phyloP scores from a whole-genome alignment of 179 eudicot species.

The Beta macrorhiza region DNA sequence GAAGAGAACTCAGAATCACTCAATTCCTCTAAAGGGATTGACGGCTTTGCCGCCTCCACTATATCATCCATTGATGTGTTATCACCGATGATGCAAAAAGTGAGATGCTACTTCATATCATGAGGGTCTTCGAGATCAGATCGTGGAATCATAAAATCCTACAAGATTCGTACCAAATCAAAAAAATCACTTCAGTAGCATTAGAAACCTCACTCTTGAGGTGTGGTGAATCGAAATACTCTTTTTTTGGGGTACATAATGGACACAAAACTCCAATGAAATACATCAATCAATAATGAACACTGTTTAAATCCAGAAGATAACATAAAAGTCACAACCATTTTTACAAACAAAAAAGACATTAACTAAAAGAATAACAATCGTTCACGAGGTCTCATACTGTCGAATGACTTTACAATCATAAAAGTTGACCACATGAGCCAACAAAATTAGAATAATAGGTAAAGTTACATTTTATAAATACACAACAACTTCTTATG shows the following conservation, averaged over 20 bases:
- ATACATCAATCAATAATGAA: no score
- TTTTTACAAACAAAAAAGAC: no score
- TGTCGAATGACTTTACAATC: no score
- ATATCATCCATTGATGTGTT: neutral
- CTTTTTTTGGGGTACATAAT: neutral
- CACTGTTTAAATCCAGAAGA: no score
- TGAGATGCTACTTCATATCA: neutral
- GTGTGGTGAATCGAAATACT: no score
- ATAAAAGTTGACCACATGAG: no score
- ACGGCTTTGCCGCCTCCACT: slow-evolving; percentile 1
- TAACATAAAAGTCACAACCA: no score
- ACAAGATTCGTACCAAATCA: neutral
- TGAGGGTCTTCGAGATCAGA: neutral
- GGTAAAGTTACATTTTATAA: no score
- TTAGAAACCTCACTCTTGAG: neutral
- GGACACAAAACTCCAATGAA: neutral
- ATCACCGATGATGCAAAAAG: neutral
- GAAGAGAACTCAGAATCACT: slow-evolving; percentile 45
- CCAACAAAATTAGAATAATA: no score
- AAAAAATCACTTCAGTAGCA: neutral
- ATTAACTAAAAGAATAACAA: no score
- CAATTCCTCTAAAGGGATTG: slow-evolving; percentile 31
- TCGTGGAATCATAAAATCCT: neutral
- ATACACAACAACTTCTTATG: no score
- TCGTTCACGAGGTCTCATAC: no score